Evolutionary conservation across 345 rosid species (phyloP), one percentile per base, ranked within the genome.

Genomic region (Syzygium aromaticum): DNA sequence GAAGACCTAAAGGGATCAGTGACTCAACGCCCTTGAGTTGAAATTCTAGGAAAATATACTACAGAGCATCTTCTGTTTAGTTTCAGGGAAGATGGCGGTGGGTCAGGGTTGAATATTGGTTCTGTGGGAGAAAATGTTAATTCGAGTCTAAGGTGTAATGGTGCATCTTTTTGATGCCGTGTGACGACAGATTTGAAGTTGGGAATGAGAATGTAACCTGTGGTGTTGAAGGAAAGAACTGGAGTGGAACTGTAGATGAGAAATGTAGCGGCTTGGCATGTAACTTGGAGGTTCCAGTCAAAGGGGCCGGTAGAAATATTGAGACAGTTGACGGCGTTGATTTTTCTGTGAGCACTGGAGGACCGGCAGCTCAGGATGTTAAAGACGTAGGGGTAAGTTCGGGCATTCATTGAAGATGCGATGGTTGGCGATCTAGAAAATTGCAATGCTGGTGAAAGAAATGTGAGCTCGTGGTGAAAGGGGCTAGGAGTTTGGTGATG

Each of bases 41-140:
- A 89, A 91, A 92, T 91, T 94, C 92, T 92, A 83, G 91, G 85
- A 78, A 90, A 89, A 86, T 64, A 22, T 30, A 64, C 43, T 15
- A 3, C 43, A 16, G 77, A 64, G 77, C 77, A 30, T 15, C 19
- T 0, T 33, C 43, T 15, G 21, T 64, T 64, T 28, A 30, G 10
- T 30, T 15, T 3, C 17, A 30, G 11, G 8, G 40, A 16, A 8
- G 61, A 84, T 86, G 86, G 52, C 87, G 90, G 84, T 77, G 22
- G 87, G 52, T 54, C 85, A 64, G 88, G 85, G 59, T 87, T 86
- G 52, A 77, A 53, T 43, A 67, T 90, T 85, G 90, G 85, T 51
- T 84, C 51, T 83, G 88, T 67, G 86, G 85, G 54, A 54, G 56
- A 49, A 86, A 49, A 28, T 88, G 91, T 85, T 52, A 52, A 87